These are phyloP conservation scores for Kuraishia cidri DNA, from an alignment of 805 yeast species.

Conservation along the genomic window DNA sequence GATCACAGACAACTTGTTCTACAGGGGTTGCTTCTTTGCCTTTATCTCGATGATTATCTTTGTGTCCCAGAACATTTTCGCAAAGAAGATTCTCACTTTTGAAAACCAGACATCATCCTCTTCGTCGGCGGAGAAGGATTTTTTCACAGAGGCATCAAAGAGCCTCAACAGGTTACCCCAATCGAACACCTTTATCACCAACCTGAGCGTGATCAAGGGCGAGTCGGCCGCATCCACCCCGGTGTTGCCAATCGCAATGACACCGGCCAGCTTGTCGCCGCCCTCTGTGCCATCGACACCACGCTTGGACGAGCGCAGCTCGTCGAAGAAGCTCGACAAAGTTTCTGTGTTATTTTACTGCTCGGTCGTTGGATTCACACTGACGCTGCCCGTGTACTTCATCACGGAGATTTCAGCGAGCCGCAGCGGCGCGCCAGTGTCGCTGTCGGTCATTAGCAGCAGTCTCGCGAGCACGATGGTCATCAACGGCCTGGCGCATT, in stretches of 20 bases:
- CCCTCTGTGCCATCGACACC: constrained; percentile 13
- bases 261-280: constrained; percentile 14
- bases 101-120: constrained; percentile 14
- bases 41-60: constrained; percentile 55
- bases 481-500: constrained; percentile 64
- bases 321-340: constrained; percentile 48
- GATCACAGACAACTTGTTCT: constrained; percentile 15
- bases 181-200: constrained; percentile 11
- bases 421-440: constrained; percentile 16
- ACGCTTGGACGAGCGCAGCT: constrained; percentile 2
- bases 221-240: constrained; percentile 25
- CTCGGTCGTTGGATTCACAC: constrained; percentile 55
- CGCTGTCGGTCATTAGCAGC: constrained; percentile 17
- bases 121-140: constrained; percentile 4
- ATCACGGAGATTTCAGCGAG: constrained; percentile 35
- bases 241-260: constrained; percentile 20
- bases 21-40: constrained; percentile 39
- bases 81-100: constrained; percentile 60
- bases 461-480: constrained; percentile 28
- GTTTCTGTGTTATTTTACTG: constrained; percentile 66
- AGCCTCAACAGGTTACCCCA: constrained; percentile 4
- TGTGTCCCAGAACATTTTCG: constrained; percentile 73
- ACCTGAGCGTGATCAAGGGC: constrained; percentile 16
- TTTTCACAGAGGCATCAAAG: constrained; percentile 1
- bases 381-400: constrained; percentile 62